Evolutionary conservation across 345 rosid species (phyloP).

Genomic region (Populus ilicifolia): DNA sequence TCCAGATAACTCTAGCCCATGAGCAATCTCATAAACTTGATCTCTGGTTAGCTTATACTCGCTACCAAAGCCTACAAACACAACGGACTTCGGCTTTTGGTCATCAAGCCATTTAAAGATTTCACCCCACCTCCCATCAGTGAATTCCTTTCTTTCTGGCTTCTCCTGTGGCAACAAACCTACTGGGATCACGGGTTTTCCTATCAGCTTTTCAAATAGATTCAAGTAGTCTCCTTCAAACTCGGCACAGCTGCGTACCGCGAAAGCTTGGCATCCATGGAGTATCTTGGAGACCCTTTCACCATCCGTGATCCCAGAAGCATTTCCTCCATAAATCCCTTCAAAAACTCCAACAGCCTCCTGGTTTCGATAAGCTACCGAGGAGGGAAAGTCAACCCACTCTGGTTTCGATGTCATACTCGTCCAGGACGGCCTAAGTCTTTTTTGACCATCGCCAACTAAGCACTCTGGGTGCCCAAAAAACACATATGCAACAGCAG

Average conservation of each 20-base stretch:
- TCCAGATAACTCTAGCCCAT: conserved; percentile 27
- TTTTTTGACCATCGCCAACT: conserved; percentile 1
- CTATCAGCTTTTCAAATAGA: not conserved
- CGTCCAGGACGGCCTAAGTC: not conserved
- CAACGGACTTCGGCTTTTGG: conserved; percentile 21
- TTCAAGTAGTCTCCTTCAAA: conserved; percentile 20
- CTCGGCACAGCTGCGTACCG: conserved; percentile 26
- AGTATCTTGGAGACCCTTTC: conserved; percentile 5
- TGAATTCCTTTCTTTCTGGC: not conserved
- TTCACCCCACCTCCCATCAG: conserved; percentile 4
- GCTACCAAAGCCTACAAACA: conserved; percentile 34
- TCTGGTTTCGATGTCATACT: conserved; percentile 10
- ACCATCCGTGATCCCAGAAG: conserved; percentile 12
- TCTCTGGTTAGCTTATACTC: conserved; percentile 26
- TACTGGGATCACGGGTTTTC: conserved; percentile 18
- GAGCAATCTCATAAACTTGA: conserved; percentile 26
- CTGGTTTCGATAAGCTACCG: conserved; percentile 1
- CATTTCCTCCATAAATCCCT: conserved; percentile 4
- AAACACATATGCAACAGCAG: not conserved
- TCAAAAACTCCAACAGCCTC: conserved; percentile 3
- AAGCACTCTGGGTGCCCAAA: conserved; percentile 1
- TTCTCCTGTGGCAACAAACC: conserved; percentile 23
- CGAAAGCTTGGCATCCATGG: not conserved
- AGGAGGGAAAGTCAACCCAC: conserved; percentile 25
- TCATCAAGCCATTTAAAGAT: conserved; percentile 28